Conservation (phyloP, 768 basidiomycete species). For the Exidia glandulosa region DNA sequence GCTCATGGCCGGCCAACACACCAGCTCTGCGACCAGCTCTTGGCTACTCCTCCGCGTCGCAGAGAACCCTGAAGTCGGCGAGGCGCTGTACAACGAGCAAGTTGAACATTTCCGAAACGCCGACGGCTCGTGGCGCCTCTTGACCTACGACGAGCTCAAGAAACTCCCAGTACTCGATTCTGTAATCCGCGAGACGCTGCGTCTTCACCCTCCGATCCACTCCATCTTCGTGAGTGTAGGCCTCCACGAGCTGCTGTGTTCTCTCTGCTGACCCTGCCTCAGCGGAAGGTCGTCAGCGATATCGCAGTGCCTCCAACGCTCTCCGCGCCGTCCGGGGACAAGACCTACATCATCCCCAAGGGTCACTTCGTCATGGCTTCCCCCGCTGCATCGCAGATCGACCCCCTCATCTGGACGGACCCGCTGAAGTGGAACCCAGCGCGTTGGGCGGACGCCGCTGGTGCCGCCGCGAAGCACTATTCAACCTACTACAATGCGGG, state of each 20-base stretch:
- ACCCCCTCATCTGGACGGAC: conserved; percentile 73
- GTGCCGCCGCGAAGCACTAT: conserved; percentile 46
- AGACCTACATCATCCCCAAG: conserved; percentile 76
- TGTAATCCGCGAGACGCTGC: conserved; percentile 87
- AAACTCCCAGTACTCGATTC: conserved; percentile 75
- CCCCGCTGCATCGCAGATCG: conserved; percentile 79
- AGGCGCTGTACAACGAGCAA: conserved; percentile 84
- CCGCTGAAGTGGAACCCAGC: conserved; percentile 62
- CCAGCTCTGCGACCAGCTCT: conserved; percentile 82
- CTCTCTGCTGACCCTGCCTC: conserved; percentile 8
- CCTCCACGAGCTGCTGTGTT: neutral
- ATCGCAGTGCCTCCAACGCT: conserved; percentile 74
- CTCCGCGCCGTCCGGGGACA: conserved; percentile 62
- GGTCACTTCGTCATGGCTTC: conserved; percentile 85
- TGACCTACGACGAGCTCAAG: conserved; percentile 81
- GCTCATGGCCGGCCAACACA: conserved; percentile 99
- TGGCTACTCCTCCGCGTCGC: conserved; percentile 89
- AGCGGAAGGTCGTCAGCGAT: conserved; percentile 79
- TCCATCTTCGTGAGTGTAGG: conserved; percentile 54
- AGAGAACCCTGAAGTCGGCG: conserved; percentile 55
- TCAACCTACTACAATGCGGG: conserved; percentile 60
- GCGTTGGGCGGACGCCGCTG: conserved; percentile 85
- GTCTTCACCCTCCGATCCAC: conserved; percentile 92
- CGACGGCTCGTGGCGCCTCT: conserved; percentile 56
- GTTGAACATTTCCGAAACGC: conserved; percentile 66